Evolutionary conservation across 2,329 filamentous ascomycete species (phyloP).

Genomic region (Trichoderma sp.): DNA sequence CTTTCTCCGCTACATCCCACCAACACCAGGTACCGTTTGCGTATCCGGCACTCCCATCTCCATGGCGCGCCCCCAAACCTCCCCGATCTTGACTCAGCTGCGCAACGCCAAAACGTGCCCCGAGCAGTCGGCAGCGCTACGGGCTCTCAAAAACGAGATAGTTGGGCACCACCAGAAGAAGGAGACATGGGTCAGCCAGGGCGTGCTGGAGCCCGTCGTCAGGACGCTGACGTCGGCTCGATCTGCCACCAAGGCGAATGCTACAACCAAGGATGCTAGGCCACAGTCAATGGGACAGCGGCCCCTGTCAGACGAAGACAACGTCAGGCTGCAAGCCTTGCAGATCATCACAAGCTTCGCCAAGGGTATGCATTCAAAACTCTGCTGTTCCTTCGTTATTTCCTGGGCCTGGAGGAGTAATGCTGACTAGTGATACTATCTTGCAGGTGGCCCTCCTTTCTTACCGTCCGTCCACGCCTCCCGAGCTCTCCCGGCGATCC

Average conservation of each 20-base stretch:
- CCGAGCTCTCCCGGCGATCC: slow-evolving; percentile 64
- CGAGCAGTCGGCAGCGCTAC: slow-evolving; percentile 61
- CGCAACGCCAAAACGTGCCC: slow-evolving; percentile 50
- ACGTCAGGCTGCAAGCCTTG: slow-evolving; percentile 72
- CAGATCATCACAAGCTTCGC: slow-evolving; percentile 84
- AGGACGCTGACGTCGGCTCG: slow-evolving; percentile 42
- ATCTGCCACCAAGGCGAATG: slow-evolving; percentile 36
- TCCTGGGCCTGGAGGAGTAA: not conserved
- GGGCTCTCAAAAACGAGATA: slow-evolving; percentile 80
- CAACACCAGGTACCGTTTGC: not conserved
- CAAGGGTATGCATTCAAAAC: slow-evolving; percentile 58
- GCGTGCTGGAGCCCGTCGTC: slow-evolving; percentile 61
- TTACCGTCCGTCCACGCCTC: slow-evolving; percentile 70
- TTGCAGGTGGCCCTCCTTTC: slow-evolving; percentile 73
- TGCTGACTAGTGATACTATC: not conserved
- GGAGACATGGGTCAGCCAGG: slow-evolving; percentile 69
- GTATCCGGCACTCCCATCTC: slow-evolving; percentile 20
- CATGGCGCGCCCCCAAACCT: slow-evolving; percentile 55
- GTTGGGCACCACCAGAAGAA: slow-evolving; percentile 88
- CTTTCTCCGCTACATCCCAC: slow-evolving; percentile 11
- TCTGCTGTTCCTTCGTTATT: not conserved
- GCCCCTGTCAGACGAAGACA: slow-evolving; percentile 60
- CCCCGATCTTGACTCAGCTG: slow-evolving; percentile 57
- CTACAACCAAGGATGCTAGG: slow-evolving; percentile 42
- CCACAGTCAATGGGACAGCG: slow-evolving; percentile 34